A percentile compares a stretch with the other conserved stretches of the same genome.
These are phyloP conservation scores for Pilatotrama ljubarskyi DNA, from an alignment of 768 basidiomycete species.

Conservation along the genomic window DNA sequence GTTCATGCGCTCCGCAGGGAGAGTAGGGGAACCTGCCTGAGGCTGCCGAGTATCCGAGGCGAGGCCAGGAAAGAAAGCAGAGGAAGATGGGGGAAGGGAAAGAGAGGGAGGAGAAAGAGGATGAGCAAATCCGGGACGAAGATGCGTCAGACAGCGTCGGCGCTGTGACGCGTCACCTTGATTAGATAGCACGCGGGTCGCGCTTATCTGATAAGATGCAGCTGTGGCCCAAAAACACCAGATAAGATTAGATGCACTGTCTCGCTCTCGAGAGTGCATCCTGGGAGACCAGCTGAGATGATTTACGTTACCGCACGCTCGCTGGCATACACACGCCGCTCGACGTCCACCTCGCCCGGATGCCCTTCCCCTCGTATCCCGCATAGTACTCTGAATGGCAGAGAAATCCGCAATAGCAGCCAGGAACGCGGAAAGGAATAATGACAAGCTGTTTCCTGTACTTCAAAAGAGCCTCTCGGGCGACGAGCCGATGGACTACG, in stretches of 20 bases:
- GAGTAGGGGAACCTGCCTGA: slow-evolving; percentile 7
- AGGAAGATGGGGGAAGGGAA: background rate
- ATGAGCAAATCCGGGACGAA: slow-evolving; percentile 13
- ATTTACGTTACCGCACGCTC: background rate
- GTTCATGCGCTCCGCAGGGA: slow-evolving; percentile 25
- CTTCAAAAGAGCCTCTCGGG: slow-evolving; percentile 18
- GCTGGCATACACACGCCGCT: background rate
- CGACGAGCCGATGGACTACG: slow-evolving; percentile 5
- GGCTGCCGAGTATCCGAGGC: background rate
- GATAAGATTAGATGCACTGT: slow-evolving; percentile 3
- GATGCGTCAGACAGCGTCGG: slow-evolving; percentile 15
- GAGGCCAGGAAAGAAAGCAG: background rate
- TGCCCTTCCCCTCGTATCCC: background rate
- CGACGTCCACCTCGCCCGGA: background rate
- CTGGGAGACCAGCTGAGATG: background rate
- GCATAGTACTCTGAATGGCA: background rate
- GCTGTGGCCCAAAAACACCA: too few species aligned
- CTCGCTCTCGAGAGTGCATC: background rate
- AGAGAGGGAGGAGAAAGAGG: slow-evolving; percentile 8
- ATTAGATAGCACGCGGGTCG: background rate
- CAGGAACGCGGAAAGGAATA: slow-evolving; percentile 23
- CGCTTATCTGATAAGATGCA: slow-evolving; percentile 11
- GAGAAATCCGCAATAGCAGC: background rate
- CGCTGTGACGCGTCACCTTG: slow-evolving; percentile 21
- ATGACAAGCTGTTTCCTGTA: slow-evolving; percentile 25